Evolutionary conservation across 1,284 basidiomycete genomes (phyloP), one percentile per base, ranked within the genome.

Genomic region (Ceratobasidium sp.): DNA sequence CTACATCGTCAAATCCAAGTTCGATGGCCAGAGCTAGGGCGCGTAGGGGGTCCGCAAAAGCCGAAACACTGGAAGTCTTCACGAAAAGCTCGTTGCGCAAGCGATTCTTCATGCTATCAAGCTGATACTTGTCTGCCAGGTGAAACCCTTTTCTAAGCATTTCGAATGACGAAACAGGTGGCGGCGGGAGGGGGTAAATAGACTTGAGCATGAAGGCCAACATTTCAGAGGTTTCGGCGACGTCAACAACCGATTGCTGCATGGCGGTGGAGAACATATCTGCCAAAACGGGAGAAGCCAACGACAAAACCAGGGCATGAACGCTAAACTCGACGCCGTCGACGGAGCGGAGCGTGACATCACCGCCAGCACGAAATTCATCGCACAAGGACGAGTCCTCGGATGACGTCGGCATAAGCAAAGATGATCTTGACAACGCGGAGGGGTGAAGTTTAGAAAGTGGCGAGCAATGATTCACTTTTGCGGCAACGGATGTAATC

Each of bases 281-380:
- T 6, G 39, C 11, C 17, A 77, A 64, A 17, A 77, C 64, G 23
- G 69, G 35, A 8, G 78, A 76, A 3, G 78, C 78, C 7, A 77
- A 10, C 1, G 76, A 58, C 28, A 78, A 45, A 1, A 78, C 17
- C 23, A 47, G 15, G 3, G 76, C 56, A 28, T 75, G 68, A n/a
- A 75, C 76, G 15, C 64, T 74, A 51, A 74, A 78, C 15, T 77
- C 49, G n/a, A 75, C 39, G 20, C 63, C 69, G 33, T 77, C 76
- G 13, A 67, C 28, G 3, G 76, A 76, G 10, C 67, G 78, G 13
- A 78, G 69, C 20, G 64, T 75, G 33, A 75, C 26, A 33, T 78
- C 78, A 8, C 75, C 75, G 42, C 63, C 45, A 8, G 8, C 15
- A 17, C 26, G 42, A 37, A 65, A 65, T n/a, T 49, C 47, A 26